A percentile compares a stretch with the other conserved stretches of the same genome.
Conservation (phyloP, 176 grass and related monocot species). For the Avena atlantica region DNA sequence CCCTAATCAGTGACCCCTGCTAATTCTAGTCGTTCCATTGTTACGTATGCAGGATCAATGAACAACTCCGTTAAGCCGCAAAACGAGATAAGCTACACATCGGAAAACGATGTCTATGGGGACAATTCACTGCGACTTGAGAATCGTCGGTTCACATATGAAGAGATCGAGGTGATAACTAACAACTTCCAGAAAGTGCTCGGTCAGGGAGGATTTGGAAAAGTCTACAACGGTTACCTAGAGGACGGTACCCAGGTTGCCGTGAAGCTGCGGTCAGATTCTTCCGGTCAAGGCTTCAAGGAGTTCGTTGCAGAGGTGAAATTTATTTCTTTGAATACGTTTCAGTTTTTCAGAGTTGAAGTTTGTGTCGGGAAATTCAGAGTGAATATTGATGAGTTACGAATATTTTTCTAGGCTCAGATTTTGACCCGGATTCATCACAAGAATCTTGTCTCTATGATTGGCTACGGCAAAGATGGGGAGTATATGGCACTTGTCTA, state of each 20-base stretch:
- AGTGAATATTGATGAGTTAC: not conserved
- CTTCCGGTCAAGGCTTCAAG: not conserved
- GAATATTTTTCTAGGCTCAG: not conserved
- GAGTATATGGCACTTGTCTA: not conserved
- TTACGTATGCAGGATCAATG: not conserved
- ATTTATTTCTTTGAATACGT: not conserved
- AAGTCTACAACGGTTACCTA: not conserved
- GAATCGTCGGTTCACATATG: not conserved
- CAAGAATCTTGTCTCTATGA: not conserved
- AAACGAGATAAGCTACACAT: not conserved
- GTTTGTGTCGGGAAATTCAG: not conserved
- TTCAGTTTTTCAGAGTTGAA: not conserved
- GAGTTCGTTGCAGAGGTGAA: not conserved
- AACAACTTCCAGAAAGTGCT: not conserved
- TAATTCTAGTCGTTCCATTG: no score
- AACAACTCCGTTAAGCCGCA: not conserved
- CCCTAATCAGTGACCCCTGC: no score
- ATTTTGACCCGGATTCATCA: slow-evolving; percentile 3
- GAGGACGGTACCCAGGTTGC: not conserved
- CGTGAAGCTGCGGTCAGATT: not conserved
- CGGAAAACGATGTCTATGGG: not conserved
- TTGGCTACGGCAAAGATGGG: not conserved
- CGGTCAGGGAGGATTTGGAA: not conserved
- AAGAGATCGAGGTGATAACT: not conserved
- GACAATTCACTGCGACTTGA: not conserved